These are phyloP conservation scores for Penicillium sp. DNA, from an alignment of 2,329 filamentous ascomycete species.

Conservation along the genomic window DNA sequence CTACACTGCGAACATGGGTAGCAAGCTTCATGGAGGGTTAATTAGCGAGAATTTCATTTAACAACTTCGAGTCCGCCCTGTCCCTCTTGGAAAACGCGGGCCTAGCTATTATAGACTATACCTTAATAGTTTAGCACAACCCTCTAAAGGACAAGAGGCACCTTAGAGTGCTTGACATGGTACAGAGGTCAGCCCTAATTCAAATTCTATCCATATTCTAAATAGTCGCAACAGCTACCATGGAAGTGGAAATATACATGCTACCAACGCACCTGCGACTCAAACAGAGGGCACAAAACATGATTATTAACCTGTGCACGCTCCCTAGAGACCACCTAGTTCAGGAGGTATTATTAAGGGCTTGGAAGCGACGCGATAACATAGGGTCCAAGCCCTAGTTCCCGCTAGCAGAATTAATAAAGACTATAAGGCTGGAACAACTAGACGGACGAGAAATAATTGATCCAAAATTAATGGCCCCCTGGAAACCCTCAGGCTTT, in stretches of 20 bases:
- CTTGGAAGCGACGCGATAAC: background rate
- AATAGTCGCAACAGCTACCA: background rate
- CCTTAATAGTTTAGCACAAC: no score
- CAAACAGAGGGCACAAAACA: background rate
- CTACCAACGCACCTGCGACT: background rate
- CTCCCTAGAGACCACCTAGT: background rate
- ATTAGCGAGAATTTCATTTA: no score
- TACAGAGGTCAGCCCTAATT: no score
- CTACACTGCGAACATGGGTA: no score
- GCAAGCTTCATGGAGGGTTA: no score
- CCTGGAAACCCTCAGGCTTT: background rate
- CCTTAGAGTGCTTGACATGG: no score
- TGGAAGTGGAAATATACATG: background rate
- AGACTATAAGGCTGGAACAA: background rate
- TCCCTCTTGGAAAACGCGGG: no score
- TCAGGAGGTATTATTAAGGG: background rate
- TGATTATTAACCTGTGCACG: background rate
- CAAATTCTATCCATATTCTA: no score
- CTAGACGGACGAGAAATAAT: conserved; percentile 1
- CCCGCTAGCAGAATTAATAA: background rate
- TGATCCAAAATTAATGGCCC: background rate
- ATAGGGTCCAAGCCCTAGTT: background rate
- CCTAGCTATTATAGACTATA: no score
- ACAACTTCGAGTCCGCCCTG: no score
- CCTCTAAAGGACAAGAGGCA: no score